Evolutionary conservation across 164 flowering plant genomes (phyloP), one percentile per base, ranked within the genome.

Genomic region (Vitis labrusca): DNA sequence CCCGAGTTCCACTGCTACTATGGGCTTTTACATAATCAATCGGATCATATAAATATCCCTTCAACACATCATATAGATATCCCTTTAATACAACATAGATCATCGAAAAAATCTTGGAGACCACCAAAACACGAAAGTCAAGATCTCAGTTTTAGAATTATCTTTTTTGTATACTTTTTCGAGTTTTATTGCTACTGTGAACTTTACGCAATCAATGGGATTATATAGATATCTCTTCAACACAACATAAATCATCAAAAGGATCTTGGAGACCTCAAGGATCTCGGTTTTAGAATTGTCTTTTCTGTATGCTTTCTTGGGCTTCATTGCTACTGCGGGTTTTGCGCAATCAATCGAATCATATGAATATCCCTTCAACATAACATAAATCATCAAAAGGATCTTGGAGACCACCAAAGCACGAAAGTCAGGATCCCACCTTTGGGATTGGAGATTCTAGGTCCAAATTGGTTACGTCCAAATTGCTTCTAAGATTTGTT

Each of bases 331-430:
- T 66, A 66, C 2, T 19, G 51, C 23, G 54, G 23, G 70, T 53
- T 57, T 67, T 67, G 9, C 11, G 17, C 62, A 67, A 67, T 67
- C 47, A 14, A 67, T 67, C 62, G 16, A 53, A 56, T 67, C 63
- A 67, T 65, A 65, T 53, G 23, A 11, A 52, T 65, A 51, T 65
- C 16, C 65, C 65, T 69, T 51, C 61, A 50, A 52, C 59, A 61
- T 66, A 70, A 70, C 61, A 52, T 61, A 70, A 8, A 59, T 62
- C 63, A 70, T 70, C 50, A 37, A 70, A 62, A 70, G 55, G 66
- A 53, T 61, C 73, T 52, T 23, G 49, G 44, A 60, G 65, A 59
- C 49, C 65, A 59, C 65, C 64, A 60, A 69, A 69, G 65, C 65
- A 69, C 44, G 51, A 69, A 69, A 62, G 1, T 19, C 1, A 19